Percentiles rank a stretch among this genome's conserved stretches.
These are phyloP conservation scores for Zygosaccharomyces bailii DNA, from an alignment of 805 yeast genomes.

Conservation along the genomic window DNA sequence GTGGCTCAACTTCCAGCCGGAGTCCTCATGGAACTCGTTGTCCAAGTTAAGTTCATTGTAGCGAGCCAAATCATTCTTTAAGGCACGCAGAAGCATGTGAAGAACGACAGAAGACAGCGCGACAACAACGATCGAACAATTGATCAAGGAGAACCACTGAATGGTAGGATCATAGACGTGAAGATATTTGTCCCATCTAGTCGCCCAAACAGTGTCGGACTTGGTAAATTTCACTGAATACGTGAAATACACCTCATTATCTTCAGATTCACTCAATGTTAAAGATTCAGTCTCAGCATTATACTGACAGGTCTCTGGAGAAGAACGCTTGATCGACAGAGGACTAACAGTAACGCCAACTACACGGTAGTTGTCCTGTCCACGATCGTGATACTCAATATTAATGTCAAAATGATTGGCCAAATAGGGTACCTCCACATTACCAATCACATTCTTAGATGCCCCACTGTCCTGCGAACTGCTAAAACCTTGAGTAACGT, in stretches of 20 bases:
- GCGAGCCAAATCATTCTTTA: conserved; percentile 78
- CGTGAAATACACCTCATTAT: conserved; percentile 67
- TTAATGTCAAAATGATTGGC: conserved; percentile 77
- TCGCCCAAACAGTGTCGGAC: conserved; percentile 86
- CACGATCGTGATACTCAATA: conserved; percentile 79
- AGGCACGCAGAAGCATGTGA: conserved; percentile 72
- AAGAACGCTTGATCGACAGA: conserved; percentile 48
- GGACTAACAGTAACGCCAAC: conserved; percentile 87
- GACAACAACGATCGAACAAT: conserved; percentile 77
- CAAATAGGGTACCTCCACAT: conserved; percentile 50
- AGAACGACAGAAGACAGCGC: conserved; percentile 73
- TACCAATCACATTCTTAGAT: conserved; percentile 19
- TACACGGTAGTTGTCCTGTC: conserved; percentile 67
- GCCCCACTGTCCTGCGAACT: conserved; percentile 13
- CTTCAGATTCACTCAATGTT: conserved; percentile 46
- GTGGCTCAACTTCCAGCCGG: conserved; percentile 95
- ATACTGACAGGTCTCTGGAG: conserved; percentile 36
- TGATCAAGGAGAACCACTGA: conserved; percentile 92
- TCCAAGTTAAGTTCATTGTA: conserved; percentile 88
- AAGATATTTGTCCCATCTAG: conserved; percentile 96
- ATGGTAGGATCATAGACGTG: conserved; percentile 89
- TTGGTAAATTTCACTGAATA: conserved; percentile 74
- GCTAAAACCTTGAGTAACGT: conserved; percentile 39
- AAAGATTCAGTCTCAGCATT: conserved; percentile 43
- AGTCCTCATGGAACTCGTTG: conserved; percentile 83